phyloP scores from a whole-genome alignment of 805 yeast genomes.

The Diddensiella caesifluorescens region DNA sequence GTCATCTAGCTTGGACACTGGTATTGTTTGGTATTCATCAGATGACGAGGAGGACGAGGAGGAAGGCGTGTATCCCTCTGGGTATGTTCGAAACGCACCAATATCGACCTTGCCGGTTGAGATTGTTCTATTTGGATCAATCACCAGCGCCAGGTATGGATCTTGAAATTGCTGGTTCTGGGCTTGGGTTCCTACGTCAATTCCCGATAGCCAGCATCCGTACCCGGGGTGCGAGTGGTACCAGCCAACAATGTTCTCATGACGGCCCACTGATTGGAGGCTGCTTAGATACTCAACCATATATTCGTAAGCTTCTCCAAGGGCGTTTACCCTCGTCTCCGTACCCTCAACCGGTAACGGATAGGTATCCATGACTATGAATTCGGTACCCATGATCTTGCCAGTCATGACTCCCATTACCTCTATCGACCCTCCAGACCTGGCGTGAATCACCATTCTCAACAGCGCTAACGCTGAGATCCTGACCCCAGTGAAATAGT shows the following conservation, averaged over 20 bases:
- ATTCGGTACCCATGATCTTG: conserved; percentile 46
- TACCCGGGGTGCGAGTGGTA: conserved; percentile 96
- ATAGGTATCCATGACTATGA: conserved; percentile 67
- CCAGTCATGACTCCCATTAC: conserved; percentile 96
- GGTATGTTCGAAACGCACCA: conserved; percentile 80
- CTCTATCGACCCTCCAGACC: conserved; percentile 80
- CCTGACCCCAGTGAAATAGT: conserved; percentile 55
- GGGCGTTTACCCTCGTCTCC: conserved; percentile 92
- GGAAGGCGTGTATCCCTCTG: conserved; percentile 32
- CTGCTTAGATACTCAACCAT: conserved; percentile 78
- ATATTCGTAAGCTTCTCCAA: conserved; percentile 87
- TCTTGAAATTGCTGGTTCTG: conserved; percentile 86
- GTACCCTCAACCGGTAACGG: conserved; percentile 94
- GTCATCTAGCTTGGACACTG: conserved; percentile 51
- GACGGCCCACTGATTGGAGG: conserved; percentile 44
- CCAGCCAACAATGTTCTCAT: conserved; percentile 90
- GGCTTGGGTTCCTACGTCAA: conserved; percentile 84
- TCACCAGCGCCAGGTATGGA: conserved; percentile 82
- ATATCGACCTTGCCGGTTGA: conserved; percentile 66
- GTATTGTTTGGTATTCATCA: conserved; percentile 30
- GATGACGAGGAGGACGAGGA: conserved; percentile 12
- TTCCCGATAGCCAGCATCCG: conserved; percentile 93
- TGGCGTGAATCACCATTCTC: conserved; percentile 76
- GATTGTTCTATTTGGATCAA: conserved; percentile 72
- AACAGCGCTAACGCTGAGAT: conserved; percentile 66